Base-by-base conservation (phyloP, 176 grass and related monocot genomes). In the Hordeum vulgare region DNA sequence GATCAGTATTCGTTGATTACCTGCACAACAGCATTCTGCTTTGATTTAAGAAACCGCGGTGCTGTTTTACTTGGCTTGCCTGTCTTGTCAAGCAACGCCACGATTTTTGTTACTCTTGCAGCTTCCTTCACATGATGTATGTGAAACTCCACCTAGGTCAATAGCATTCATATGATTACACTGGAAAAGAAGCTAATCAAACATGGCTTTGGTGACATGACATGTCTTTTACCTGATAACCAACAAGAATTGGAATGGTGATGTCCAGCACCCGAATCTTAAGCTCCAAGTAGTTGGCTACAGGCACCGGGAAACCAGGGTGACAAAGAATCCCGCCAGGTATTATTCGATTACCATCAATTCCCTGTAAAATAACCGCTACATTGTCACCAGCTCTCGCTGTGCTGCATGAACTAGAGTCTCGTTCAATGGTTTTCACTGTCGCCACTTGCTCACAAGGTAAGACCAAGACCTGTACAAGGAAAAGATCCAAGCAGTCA, bases 101-200 rank as follows among this genome's bases (percentile, higher is more conserved):
- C 21, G 31, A 98, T 94, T 85, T 95, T 98, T 26, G 71, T 66
- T 83, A 98, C 78, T 56, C 85, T 95, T 54, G 90, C 93, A 20
- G 96, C 86, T 64, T 82, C 87, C 74, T 98, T 98, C 67, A 94
- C 96, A 84, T 95, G 96, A 92, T 98, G 93, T 95, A 98, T 91
- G 85, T 95, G 96, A 86, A 94, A 97, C 58, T 97, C 94, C 44
- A 97, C 91, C 94, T 97, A 83, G 13, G 69, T 77, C 71, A 71
- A 49, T 15, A 65, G 23, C 13, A 77, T 63, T 71, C 15, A 26
- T 77, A 61, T 57, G 61, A 76, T 86, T 58, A 81, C 17, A 61
- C 26, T 45, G 14, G 8, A 20, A 15, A 77, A 69, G 56, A 71
- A 66, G 28, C 34, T 71, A 62, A 76, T 58, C 68, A 84, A 75